These are phyloP conservation scores for Claviceps sp. DNA, from an alignment of 2,329 filamentous ascomycete genomes.

Conservation along the genomic window DNA sequence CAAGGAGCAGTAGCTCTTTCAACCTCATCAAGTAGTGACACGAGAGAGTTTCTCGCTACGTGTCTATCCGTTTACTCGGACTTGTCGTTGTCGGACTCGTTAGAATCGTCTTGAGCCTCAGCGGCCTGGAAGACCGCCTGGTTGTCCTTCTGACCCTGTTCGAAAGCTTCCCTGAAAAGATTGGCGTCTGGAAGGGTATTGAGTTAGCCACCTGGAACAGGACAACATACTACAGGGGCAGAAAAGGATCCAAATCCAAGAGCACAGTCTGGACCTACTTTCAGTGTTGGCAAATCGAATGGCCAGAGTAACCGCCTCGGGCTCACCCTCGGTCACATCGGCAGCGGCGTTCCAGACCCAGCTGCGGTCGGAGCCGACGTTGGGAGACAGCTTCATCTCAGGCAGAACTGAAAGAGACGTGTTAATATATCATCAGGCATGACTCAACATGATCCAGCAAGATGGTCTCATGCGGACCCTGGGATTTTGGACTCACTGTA, in stretches of 20 bases:
- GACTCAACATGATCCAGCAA: too few relatives aligned
- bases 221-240: neutral
- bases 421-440: slow-evolving; percentile 3
- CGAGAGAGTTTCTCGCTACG: neutral
- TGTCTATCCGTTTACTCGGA: slow-evolving; percentile 2
- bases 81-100: slow-evolving; percentile 8
- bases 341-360: slow-evolving; percentile 99
- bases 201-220: neutral
- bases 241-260: neutral
- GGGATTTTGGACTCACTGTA: slow-evolving; percentile 57
- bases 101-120: slow-evolving; percentile 7
- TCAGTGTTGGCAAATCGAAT: slow-evolving; percentile 97
- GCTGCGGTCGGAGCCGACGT: slow-evolving; percentile 93
- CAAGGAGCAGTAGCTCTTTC: slow-evolving; percentile 4
- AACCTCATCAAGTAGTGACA: neutral
- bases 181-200: slow-evolving; percentile 59
- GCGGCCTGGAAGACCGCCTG: slow-evolving; percentile 62
- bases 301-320: slow-evolving; percentile 88
- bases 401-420: slow-evolving; percentile 56
- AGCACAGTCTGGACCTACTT: slow-evolving; percentile 47
- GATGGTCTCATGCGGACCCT: too few relatives aligned
- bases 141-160: slow-evolving; percentile 94
- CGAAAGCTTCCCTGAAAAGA: slow-evolving; percentile 92
- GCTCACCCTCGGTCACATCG: slow-evolving; percentile 95
- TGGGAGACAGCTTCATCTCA: slow-evolving; percentile 97